phyloP scores from a whole-genome alignment of 164 flowering plant species.

The Piper longum region DNA sequence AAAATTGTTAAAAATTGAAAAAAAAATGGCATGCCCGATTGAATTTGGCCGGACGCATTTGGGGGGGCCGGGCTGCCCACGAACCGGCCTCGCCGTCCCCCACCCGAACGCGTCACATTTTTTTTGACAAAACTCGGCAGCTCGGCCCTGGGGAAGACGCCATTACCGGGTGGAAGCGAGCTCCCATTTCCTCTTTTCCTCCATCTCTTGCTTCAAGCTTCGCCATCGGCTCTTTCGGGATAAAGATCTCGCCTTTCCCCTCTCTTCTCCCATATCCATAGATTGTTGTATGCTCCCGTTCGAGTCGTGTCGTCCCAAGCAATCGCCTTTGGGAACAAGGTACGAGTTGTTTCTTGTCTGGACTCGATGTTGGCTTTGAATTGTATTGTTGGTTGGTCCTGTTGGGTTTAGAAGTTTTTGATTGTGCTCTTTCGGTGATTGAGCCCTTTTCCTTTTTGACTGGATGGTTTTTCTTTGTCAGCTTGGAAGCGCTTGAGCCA shows the following conservation, averaged over 20 bases:
- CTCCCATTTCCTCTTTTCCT: background rate
- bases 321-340: too few species aligned
- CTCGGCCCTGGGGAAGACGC: background rate
- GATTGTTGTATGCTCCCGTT: too few species aligned
- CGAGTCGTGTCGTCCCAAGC: too few species aligned
- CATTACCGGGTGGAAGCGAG: background rate
- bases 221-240: background rate
- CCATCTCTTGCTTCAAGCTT: background rate
- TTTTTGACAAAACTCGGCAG: too few species aligned
- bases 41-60: background rate
- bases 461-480: conserved; percentile 42
- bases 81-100: background rate
- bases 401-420: conserved; percentile 31
- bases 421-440: background rate
- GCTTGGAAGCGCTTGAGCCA: conserved; percentile 31
- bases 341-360: too few species aligned
- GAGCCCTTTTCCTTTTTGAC: conserved; percentile 6
- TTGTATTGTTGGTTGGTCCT: background rate
- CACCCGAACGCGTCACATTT: too few species aligned
- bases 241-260: background rate
- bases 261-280: background rate
- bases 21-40: background rate
- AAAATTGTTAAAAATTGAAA: too few species aligned
- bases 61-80: background rate
- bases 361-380: too few species aligned